Evolutionary conservation across 1,284 basidiomycete genomes (phyloP).

Genomic region (Malassezia psittaci): DNA sequence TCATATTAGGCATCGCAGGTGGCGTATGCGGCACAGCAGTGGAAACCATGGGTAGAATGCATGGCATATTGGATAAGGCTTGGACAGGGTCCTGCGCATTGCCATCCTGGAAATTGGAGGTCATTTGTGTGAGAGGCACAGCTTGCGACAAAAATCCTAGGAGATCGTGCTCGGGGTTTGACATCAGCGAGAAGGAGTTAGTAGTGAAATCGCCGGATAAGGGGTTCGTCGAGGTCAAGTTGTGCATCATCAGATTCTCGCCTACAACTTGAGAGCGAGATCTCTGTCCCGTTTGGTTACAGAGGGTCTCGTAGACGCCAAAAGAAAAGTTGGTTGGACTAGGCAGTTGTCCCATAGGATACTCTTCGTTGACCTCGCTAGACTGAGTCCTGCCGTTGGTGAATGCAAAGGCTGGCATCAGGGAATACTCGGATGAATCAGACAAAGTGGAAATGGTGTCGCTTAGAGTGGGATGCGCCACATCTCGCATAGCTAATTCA

Average conservation of each 20-base stretch:
- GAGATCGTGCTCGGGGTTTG: constrained; percentile 3
- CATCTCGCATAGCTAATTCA: background rate
- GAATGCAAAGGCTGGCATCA: background rate
- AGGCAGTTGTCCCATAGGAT: background rate
- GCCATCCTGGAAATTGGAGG: background rate
- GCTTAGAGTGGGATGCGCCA: constrained; percentile 2
- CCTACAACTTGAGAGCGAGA: background rate
- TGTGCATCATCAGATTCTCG: constrained; percentile 1
- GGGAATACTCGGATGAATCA: background rate
- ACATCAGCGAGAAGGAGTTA: constrained; percentile 8
- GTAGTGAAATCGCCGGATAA: constrained; percentile 3
- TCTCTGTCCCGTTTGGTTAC: background rate
- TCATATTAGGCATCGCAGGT: background rate
- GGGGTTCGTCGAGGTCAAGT: background rate
- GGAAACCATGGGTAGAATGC: background rate
- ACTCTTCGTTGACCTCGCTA: no score
- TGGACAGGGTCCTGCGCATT: background rate
- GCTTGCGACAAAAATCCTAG: constrained; percentile 10
- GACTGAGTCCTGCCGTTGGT: background rate
- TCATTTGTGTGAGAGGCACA: constrained; percentile 9
- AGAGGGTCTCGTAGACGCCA: background rate
- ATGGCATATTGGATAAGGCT: constrained; percentile 4
- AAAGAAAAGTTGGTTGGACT: background rate
- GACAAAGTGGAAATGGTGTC: background rate
- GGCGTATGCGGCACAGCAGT: background rate